Conservation (phyloP, 2,329 filamentous ascomycete genomes). For the Claviceps spartinae region DNA sequence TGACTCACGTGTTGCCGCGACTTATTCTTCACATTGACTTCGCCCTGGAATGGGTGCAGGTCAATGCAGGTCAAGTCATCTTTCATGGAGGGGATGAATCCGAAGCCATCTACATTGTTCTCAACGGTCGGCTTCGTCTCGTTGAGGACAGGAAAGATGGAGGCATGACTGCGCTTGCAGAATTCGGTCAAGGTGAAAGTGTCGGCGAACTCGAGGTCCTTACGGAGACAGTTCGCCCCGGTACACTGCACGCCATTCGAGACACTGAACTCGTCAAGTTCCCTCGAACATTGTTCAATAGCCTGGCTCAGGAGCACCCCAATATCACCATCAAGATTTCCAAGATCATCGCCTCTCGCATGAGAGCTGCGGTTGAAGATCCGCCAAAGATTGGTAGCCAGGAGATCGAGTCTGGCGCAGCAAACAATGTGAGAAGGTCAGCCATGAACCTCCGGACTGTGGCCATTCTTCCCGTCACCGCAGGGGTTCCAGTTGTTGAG, state of each 20-base stretch:
- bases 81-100: constrained; percentile 92
- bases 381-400: constrained; percentile 53
- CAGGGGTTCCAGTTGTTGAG: constrained; percentile 85
- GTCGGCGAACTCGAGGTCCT: constrained; percentile 94
- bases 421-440: constrained; percentile 53
- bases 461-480: constrained; percentile 77
- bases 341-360: constrained; percentile 91
- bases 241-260: constrained; percentile 86
- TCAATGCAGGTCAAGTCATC: constrained; percentile 86
- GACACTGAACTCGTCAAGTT: constrained; percentile 96
- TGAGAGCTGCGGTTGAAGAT: constrained; percentile 79
- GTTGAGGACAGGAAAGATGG: constrained; percentile 73
- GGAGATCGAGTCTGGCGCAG: constrained; percentile 45
- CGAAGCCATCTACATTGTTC: constrained; percentile 93
- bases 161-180: constrained; percentile 72
- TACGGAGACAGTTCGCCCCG: constrained; percentile 82
- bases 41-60: constrained; percentile 94
- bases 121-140: constrained; percentile 80
- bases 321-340: constrained; percentile 99
- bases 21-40: constrained; percentile 96
- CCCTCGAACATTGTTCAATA: constrained; percentile 92
- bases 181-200: constrained; percentile 94
- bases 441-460: constrained; percentile 89
- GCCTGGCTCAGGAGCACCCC: constrained; percentile 88
- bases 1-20: constrained; percentile 78